Base-by-base conservation (phyloP, 352 stramenopile species). In the Pythium oligandrum region DNA sequence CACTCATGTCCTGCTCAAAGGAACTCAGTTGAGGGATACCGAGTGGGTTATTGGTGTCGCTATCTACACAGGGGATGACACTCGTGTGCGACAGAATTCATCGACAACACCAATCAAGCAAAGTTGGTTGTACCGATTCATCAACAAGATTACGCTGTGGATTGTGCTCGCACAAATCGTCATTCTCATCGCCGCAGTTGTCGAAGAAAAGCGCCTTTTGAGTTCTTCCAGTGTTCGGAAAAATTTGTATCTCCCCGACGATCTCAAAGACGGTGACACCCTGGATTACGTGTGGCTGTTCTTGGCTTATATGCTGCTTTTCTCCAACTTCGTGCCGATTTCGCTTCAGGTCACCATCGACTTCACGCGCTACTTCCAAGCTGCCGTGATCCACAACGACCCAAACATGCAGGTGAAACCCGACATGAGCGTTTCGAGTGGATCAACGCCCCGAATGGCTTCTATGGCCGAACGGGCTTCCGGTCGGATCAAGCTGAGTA, bases 301-400 rank as follows among this genome's bases (percentile, higher is more conserved):
- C 26, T 90, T 98, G 33, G 90, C 88, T 54, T 99, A 98, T 64
- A 69, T 99, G 32, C 85, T 98, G 17, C 77, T 99, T 49, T 95
- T 98, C 75, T 97, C 91, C 71, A 93, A 98, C 61, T 98, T 99
- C 63, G 86, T 99, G 7, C 97, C 97, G 8, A 91, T 99, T 57
- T 98, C 91, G 51, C 78, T 99, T 11, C 98, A 97, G 58, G 95
- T 99, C 4, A 98, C 94, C 6, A 95, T 99, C 61, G 95, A 96
- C 59, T 90, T 98, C 50, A 87, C 97, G 43, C 98, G 97, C 52
- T 96, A 98, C 56, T 70, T 95, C 42, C 93, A 98, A 63, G 86
- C 93, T 33, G 78, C 94, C 48, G 97, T 98, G 53, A 93, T 99
- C 50, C 83, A 97, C 44, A 96, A 78, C 66, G 93, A 98, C 48